Evolutionary conservation across 2,329 filamentous ascomycete genomes (phyloP).

Genomic region (Boeremia lycopersici): DNA sequence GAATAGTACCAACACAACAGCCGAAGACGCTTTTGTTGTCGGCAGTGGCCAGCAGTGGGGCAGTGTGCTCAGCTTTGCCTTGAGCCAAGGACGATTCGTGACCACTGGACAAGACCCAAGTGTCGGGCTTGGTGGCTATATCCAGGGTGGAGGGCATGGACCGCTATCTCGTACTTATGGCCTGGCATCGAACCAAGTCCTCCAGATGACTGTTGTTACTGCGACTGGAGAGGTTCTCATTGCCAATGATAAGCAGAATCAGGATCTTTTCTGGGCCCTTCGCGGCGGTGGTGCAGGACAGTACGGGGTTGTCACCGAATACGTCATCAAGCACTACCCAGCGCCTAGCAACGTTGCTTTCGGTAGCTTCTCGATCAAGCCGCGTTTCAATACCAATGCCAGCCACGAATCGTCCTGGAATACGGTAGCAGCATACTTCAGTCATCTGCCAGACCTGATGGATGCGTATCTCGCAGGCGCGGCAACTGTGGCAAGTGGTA

Average conservation of each 20-base stretch:
- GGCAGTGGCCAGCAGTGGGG: constrained; percentile 26
- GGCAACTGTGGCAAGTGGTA: constrained; percentile 19
- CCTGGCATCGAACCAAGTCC: constrained; percentile 22
- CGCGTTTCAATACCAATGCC: constrained; percentile 7
- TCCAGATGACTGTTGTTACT: constrained; percentile 19
- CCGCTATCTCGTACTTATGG: constrained; percentile 53
- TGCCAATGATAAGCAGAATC: constrained; percentile 16
- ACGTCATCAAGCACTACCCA: constrained; percentile 23
- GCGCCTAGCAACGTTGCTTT: constrained; percentile 16
- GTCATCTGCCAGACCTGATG: constrained; percentile 35
- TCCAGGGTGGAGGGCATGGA: constrained; percentile 58
- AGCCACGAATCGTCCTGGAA: constrained; percentile 33
- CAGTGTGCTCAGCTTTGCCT: constrained; percentile 1
- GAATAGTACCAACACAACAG: background rate
- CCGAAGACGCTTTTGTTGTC: constrained; percentile 23
- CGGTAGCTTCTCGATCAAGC: constrained; percentile 12
- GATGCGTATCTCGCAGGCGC: constrained; percentile 34
- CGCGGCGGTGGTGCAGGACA: constrained; percentile 20
- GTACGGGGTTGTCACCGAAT: constrained; percentile 22
- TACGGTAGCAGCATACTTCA: constrained; percentile 23
- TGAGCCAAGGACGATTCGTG: constrained; percentile 2
- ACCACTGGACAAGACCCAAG: constrained; percentile 31
- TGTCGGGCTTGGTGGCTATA: constrained; percentile 53
- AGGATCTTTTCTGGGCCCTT: constrained; percentile 27
- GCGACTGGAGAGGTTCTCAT: constrained; percentile 15